Evolutionary conservation across 192 early-diverging fungal genomes (phyloP).

Genomic region (Cetraspora pellucida): DNA sequence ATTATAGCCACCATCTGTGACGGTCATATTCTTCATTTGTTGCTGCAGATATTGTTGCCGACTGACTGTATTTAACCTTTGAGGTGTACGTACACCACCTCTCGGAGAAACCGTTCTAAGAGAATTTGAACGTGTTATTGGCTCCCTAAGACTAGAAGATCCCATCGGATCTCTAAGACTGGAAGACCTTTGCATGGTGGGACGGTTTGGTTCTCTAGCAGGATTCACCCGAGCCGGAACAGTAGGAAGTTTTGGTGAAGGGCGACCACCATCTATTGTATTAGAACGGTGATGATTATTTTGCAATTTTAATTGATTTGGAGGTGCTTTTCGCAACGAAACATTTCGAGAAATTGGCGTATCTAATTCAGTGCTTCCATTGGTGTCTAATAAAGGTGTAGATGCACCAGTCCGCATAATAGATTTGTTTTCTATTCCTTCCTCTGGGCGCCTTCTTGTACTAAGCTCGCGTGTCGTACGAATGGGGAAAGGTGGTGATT

Average conservation of each 20-base stretch:
- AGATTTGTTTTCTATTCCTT: neutral
- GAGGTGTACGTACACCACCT: neutral
- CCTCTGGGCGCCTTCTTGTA: neutral
- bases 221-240: neutral
- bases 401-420: neutral
- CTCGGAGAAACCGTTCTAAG: neutral
- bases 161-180: too few species aligned
- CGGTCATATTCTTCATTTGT: slow-evolving; percentile 12
- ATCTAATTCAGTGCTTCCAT: neutral
- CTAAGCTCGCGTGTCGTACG: neutral
- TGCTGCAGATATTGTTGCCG: slow-evolving; percentile 17
- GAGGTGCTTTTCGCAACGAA: neutral
- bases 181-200: neutral
- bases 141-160: too few species aligned
- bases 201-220: neutral
- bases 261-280: slow-evolving; percentile 20
- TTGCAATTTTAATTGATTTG: neutral
- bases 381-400: too few species aligned
- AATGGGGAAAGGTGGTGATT: slow-evolving; percentile 21
- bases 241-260: slow-evolving; percentile 16
- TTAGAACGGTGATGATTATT: slow-evolving; percentile 1
- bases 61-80: neutral
- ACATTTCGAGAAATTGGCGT: neutral
- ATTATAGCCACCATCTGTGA: slow-evolving; percentile 11
- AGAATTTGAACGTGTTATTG: neutral